These are phyloP conservation scores for Botryobasidium botryosum DNA, from an alignment of 768 basidiomycete genomes.

Conservation along the genomic window DNA sequence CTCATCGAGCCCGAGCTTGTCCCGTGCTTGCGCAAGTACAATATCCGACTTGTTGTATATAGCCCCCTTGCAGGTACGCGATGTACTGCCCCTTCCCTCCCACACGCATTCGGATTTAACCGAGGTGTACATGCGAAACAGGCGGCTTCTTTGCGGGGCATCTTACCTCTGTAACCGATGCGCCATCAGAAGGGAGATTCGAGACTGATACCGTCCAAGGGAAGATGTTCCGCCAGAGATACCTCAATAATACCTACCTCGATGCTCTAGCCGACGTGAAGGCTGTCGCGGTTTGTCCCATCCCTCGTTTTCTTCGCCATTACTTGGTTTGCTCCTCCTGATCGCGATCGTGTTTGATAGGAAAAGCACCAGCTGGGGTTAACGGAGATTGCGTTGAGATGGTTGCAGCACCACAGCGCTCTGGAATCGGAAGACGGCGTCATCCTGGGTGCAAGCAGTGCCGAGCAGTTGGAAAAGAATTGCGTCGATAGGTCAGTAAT, in stretches of 20 bases:
- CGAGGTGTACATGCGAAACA: not conserved
- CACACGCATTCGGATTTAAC: conserved; percentile 1
- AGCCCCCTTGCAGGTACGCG: conserved; percentile 11
- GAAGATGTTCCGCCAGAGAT: conserved; percentile 29
- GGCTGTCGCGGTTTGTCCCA: conserved; percentile 23
- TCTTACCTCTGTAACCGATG: conserved; percentile 22
- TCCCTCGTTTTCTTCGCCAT: not conserved
- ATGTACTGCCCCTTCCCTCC: not conserved
- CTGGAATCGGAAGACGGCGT: conserved; percentile 17
- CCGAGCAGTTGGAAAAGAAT: conserved; percentile 6
- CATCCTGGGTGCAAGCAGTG: conserved; percentile 10
- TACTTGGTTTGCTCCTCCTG: not conserved
- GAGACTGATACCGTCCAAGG: conserved; percentile 22
- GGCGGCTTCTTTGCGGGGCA: conserved; percentile 45
- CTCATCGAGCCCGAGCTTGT: conserved; percentile 12
- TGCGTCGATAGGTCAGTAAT: not conserved
- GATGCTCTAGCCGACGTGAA: conserved; percentile 28
- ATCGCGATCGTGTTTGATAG: conserved; percentile 14
- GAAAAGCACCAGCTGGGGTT: conserved; percentile 31
- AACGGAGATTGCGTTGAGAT: conserved; percentile 41
- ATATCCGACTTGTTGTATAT: conserved; percentile 11
- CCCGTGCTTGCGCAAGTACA: conserved; percentile 12
- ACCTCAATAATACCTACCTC: conserved; percentile 28
- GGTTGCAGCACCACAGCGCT: conserved; percentile 40
- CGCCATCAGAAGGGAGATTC: conserved; percentile 27